Conservation (phyloP, 768 basidiomycete species). For the Amanita phalloides region DNA sequence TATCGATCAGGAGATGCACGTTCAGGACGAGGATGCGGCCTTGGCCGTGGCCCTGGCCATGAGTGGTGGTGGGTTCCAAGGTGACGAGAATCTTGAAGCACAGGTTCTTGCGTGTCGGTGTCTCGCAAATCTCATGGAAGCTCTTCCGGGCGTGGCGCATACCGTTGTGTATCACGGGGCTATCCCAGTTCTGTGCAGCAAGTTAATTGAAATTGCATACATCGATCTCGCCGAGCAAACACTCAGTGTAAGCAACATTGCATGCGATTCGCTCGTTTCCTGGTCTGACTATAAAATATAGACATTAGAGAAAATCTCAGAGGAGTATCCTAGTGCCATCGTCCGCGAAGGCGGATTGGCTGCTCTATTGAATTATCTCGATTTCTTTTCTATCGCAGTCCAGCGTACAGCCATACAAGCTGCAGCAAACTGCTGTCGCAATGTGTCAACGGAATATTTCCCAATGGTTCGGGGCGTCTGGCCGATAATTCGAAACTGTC, state of each 20-base stretch:
- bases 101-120: constrained; percentile 95
- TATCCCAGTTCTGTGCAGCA: constrained; percentile 94
- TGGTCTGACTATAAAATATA: constrained; percentile 19
- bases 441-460: constrained; percentile 83
- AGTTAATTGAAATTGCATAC: constrained; percentile 92
- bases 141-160: constrained; percentile 95
- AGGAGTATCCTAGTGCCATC: constrained; percentile 93
- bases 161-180: constrained; percentile 98
- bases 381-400: constrained; percentile 97
- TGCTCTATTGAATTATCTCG: constrained; percentile 89
- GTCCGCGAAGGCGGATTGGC: constrained; percentile 92
- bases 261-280: constrained; percentile 6
- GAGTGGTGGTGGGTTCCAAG: constrained; percentile 58
- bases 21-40: constrained; percentile 76
- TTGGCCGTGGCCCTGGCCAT: constrained; percentile 82
- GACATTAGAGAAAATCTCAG: constrained; percentile 98
- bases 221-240: constrained; percentile 99
- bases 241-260: constrained; percentile 66
- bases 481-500: constrained; percentile 88
- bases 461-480: constrained; percentile 81
- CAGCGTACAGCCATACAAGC: constrained; percentile 96
- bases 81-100: constrained; percentile 84
- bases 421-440: constrained; percentile 93
- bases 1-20: constrained; percentile 53
- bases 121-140: constrained; percentile 96